phyloP scores from a whole-genome alignment of 306 rosid genomes.

The Cucurbita ficifolia region DNA sequence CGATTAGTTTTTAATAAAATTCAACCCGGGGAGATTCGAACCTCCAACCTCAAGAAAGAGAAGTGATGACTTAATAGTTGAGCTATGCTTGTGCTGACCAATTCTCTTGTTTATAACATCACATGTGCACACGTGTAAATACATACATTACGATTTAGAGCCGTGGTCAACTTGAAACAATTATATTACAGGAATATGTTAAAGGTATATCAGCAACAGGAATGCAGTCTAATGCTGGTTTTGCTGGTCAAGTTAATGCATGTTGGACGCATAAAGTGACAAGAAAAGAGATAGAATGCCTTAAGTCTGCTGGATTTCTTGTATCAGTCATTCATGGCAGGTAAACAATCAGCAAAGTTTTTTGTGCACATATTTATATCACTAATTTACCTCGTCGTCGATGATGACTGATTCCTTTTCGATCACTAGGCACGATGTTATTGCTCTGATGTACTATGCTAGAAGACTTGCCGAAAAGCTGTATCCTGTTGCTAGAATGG shows the following conservation, averaged over 20 bases:
- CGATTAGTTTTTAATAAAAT: too few species aligned
- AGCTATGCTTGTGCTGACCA: neutral
- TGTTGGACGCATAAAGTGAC: conserved; percentile 88
- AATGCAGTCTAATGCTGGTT: conserved; percentile 76
- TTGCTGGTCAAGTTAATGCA: conserved; percentile 76
- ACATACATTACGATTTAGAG: neutral
- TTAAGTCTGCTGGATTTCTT: conserved; percentile 64
- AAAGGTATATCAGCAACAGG: conserved; percentile 65
- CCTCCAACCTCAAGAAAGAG: neutral
- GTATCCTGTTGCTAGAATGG: conserved; percentile 79
- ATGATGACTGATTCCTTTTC: conserved; percentile 8
- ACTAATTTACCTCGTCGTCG: neutral
- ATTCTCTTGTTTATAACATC: neutral
- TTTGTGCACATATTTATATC: neutral
- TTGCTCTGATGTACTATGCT: conserved; percentile 70
- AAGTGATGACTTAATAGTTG: neutral
- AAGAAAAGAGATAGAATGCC: conserved; percentile 41
- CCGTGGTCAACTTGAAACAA: conserved; percentile 4
- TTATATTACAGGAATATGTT: conserved; percentile 70
- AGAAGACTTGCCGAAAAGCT: conserved; percentile 69
- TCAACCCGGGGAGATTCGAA: too few species aligned
- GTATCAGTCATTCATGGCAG: conserved; percentile 90
- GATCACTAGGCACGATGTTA: conserved; percentile 57
- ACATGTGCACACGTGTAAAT: neutral
- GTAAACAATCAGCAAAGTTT: conserved; percentile 18